Evolutionary conservation across 179 eudicot genomes (phyloP).

Genomic region (Carnegiea gigantea): DNA sequence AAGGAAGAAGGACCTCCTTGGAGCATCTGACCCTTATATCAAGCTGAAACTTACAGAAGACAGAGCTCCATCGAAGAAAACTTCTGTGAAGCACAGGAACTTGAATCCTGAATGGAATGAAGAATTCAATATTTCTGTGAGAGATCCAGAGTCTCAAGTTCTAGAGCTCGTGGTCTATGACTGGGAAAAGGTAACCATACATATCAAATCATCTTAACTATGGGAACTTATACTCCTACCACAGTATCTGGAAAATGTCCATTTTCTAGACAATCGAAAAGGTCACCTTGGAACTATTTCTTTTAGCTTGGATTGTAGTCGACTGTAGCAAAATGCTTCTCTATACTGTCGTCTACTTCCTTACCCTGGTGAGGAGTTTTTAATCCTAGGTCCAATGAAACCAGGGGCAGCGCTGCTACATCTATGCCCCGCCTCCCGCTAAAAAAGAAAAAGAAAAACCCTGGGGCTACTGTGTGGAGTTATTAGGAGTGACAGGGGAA

Average conservation of each 20-base stretch:
- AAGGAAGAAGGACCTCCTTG: slow-evolving; percentile 76
- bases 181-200: slow-evolving; percentile 72
- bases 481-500: not conserved
- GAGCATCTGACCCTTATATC: slow-evolving; percentile 83
- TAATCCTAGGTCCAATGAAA: too few species aligned
- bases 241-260: not conserved
- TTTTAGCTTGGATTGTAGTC: not conserved
- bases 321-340: not conserved
- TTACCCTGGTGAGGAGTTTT: too few species aligned
- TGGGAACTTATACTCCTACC: not conserved
- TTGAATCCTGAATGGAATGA: slow-evolving; percentile 98
- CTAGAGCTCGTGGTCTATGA: slow-evolving; percentile 64
- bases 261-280: not conserved
- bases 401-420: too few species aligned
- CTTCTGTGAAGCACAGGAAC: slow-evolving; percentile 68
- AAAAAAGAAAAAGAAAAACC: too few species aligned
- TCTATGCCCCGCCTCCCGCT: too few species aligned
- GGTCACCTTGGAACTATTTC: not conserved
- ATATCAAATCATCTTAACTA: not conserved
- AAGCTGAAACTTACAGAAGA: slow-evolving; percentile 76
- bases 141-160: slow-evolving; percentile 75
- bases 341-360: not conserved
- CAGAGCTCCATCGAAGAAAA: slow-evolving; percentile 81
- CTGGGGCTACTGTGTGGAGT: not conserved
- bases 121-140: slow-evolving; percentile 65